These are phyloP conservation scores for Marchantia paleacea DNA, from an alignment of 225 moss, liverwort and hornwort genomes.

Conservation along the genomic window DNA sequence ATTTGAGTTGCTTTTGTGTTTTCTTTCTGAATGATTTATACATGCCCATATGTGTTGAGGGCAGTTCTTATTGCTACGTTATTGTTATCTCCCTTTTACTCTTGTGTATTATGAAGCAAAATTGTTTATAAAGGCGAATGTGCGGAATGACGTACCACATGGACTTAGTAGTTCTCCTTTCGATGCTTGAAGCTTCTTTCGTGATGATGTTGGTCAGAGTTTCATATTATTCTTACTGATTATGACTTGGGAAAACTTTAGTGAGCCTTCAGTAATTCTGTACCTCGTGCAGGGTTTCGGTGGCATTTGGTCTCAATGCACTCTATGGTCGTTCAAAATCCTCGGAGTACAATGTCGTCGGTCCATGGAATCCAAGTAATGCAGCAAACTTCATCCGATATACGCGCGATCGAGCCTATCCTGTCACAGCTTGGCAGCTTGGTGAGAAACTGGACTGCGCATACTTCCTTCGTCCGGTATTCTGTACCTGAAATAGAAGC, in stretches of 20 bases:
- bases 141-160: background rate
- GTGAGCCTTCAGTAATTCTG: background rate
- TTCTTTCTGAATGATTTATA: background rate
- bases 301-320: constrained; percentile 83
- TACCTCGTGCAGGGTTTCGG: constrained; percentile 51
- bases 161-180: background rate
- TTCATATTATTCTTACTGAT: background rate
- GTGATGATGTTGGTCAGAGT: background rate
- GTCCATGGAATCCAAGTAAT: constrained; percentile 76
- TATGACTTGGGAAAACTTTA: background rate
- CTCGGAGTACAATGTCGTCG: constrained; percentile 19
- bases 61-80: background rate
- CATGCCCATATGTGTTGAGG: background rate
- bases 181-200: background rate
- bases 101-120: background rate
- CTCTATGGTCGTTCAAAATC: constrained; percentile 55
- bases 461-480: background rate
- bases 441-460: constrained; percentile 38
- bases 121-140: background rate
- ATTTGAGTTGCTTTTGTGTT: background rate
- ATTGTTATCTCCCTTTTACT: background rate
- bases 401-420: constrained; percentile 61
- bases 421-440: constrained; percentile 85
- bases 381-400: constrained; percentile 71
- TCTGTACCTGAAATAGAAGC: background rate